Conservation (phyloP, 2,329 filamentous ascomycete species). For the Botryotinia calthae region DNA sequence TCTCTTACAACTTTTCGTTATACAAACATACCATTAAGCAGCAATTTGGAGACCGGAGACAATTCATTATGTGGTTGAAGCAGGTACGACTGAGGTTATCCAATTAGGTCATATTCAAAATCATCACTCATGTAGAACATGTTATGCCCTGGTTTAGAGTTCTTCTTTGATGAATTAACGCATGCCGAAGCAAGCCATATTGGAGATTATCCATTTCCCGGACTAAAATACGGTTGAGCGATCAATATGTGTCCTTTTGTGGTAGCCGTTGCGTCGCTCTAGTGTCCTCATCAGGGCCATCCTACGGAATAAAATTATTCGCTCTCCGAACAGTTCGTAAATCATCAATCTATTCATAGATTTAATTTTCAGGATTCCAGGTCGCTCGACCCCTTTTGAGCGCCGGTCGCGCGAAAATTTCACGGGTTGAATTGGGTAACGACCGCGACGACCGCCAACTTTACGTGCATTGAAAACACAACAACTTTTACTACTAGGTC, state of each 20-base stretch:
- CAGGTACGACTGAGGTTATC: background rate
- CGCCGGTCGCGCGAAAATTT: background rate
- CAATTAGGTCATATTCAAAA: background rate
- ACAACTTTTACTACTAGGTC: accelerated
- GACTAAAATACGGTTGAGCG: background rate
- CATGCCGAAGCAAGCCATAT: background rate
- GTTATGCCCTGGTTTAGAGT: background rate
- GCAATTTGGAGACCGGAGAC: background rate
- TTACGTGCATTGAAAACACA: background rate
- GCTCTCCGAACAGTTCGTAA: accelerated
- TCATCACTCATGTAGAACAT: background rate
- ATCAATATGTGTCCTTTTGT: background rate
- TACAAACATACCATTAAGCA: background rate
- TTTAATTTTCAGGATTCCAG: background rate
- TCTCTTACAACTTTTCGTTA: too few species aligned
- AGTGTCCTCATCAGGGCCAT: background rate
- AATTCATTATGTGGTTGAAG: background rate
- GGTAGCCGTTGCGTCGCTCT: background rate
- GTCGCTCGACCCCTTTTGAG: background rate
- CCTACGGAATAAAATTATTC: background rate
- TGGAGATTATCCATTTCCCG: background rate
- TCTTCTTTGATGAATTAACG: background rate
- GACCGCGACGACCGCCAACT: background rate
- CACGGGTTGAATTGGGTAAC: background rate
- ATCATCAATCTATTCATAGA: background rate